Conservation (phyloP, 2,329 filamentous ascomycete species). For the Penicillium olsonii region DNA sequence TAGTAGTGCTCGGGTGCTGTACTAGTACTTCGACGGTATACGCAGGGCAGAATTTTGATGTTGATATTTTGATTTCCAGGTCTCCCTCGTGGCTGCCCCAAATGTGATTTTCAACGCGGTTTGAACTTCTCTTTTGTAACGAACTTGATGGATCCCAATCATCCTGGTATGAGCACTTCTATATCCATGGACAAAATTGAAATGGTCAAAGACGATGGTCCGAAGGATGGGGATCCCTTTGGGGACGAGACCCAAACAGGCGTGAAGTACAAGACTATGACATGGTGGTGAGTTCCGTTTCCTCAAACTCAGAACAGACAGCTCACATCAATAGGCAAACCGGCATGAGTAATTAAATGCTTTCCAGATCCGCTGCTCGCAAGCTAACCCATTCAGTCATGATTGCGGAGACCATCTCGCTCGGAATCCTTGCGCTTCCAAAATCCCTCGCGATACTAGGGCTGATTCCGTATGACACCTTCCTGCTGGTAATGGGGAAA, state of each 20-base stretch:
- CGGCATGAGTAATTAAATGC: conserved; percentile 18
- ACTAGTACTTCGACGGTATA: too few species aligned
- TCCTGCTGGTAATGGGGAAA: neutral
- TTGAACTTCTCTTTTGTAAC: too few species aligned
- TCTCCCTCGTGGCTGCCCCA: neutral
- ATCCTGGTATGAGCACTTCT: neutral
- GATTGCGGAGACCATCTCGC: conserved; percentile 58
- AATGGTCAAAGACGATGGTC: neutral
- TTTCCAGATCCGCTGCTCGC: neutral
- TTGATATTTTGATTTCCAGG: too few species aligned
- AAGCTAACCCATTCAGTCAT: conserved; percentile 41
- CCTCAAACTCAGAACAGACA: neutral
- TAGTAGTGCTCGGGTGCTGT: too few species aligned
- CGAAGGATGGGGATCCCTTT: conserved; percentile 21
- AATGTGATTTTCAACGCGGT: neutral
- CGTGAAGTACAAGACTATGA: conserved; percentile 32
- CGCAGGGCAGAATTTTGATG: too few species aligned
- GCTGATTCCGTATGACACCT: conserved; percentile 46
- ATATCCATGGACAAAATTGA: conserved; percentile 1
- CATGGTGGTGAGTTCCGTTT: conserved; percentile 26
- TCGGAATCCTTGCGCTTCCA: conserved; percentile 57
- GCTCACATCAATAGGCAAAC: conserved; percentile 18
- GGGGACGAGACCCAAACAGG: conserved; percentile 26
- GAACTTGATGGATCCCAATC: neutral
- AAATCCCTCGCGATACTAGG: conserved; percentile 53